phyloP scores from a whole-genome alignment of 2,329 filamentous ascomycete species.

The Westerdykella ornata region DNA sequence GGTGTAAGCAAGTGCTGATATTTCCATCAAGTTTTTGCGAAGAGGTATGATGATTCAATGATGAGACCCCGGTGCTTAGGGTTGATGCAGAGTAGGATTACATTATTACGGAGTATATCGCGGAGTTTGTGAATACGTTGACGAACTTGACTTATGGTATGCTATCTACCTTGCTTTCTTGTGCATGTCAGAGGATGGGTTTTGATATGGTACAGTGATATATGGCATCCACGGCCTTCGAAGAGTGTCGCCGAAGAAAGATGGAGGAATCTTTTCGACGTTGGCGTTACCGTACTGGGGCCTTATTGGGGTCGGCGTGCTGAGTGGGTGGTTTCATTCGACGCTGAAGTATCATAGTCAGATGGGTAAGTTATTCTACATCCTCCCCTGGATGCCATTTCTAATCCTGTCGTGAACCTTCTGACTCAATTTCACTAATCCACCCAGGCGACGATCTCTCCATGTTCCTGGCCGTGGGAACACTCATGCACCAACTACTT shows the following conservation, averaged over 20 bases:
- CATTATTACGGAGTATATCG: constrained; percentile 47
- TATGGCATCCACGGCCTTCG: constrained; percentile 33
- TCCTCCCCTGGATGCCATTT: background rate
- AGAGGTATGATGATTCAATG: constrained; percentile 19
- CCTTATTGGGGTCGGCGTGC: constrained; percentile 40
- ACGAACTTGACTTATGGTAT: constrained; percentile 48
- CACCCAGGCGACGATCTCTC: constrained; percentile 50
- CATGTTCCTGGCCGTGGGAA: constrained; percentile 50
- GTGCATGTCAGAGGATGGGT: background rate
- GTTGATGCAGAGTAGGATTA: constrained; percentile 42
- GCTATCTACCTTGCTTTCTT: background rate
- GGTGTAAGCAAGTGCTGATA: background rate
- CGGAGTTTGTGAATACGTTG: constrained; percentile 50
- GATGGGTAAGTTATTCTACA: constrained; percentile 33
- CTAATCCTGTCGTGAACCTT: background rate
- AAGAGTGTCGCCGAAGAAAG: constrained; percentile 16
- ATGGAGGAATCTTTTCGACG: constrained; percentile 28
- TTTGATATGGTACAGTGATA: constrained; percentile 18
- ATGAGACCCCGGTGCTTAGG: constrained; percentile 1
- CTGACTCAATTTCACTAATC: constrained; percentile 3
- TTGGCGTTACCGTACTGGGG: constrained; percentile 39
- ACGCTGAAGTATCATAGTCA: constrained; percentile 44
- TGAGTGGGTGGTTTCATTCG: constrained; percentile 40
- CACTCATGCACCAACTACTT: constrained; percentile 48
- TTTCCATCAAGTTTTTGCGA: constrained; percentile 28